Base-by-base conservation (phyloP, 2,329 filamentous ascomycete species). In the Colletotrichum chrysophilum region DNA sequence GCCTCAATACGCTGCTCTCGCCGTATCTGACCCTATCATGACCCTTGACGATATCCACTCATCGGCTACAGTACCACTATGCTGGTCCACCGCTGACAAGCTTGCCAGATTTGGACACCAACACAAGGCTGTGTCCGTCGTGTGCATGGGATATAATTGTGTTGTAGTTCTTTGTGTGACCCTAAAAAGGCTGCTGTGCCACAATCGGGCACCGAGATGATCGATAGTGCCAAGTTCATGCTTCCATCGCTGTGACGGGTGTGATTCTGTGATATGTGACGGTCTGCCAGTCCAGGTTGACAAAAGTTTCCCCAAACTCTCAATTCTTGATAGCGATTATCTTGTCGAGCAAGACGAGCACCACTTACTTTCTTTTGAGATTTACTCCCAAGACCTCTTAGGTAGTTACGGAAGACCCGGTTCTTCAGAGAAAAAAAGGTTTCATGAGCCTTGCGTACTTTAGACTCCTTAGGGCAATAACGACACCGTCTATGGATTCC, bases 1-100 rank as follows among this genome's bases (percentile, higher is more conserved):
- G 6, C n/a, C 43, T 21, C n/a, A 24, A 52, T 1, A 21, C n/a
- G 0, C 43, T 0, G 10, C 43, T 52, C n/a, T 0, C 4, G n/a
- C 43, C 3, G 43, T 21, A 4, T 7, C n/a, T 13, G 0, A 21
- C 5, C n/a, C 43, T 48, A 21, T 48, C 43, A 21, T 12, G 10
- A 13, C 5, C 43, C n/a, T 48, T 21, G 43, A 48, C 0, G 0
- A 21, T 48, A 21, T 21, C 43, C 43, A 48, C 43, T 13, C 18
- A 21, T 48, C 43, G 43, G n/a, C 5, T 4, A n/a, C 3, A 1
- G 38, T 48, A 21, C 10, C 18, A 48, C n/a, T 4, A 38, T 38
- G 5, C 7, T 48, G n/a, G 18, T 13, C 2, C 43, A 4, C 18
- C 13, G 43, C n/a, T 48, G n/a, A 48, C 43, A 48, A 0, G 0